Conservation (phyloP, 73 alveolate species). For the Chromera velia region DNA sequence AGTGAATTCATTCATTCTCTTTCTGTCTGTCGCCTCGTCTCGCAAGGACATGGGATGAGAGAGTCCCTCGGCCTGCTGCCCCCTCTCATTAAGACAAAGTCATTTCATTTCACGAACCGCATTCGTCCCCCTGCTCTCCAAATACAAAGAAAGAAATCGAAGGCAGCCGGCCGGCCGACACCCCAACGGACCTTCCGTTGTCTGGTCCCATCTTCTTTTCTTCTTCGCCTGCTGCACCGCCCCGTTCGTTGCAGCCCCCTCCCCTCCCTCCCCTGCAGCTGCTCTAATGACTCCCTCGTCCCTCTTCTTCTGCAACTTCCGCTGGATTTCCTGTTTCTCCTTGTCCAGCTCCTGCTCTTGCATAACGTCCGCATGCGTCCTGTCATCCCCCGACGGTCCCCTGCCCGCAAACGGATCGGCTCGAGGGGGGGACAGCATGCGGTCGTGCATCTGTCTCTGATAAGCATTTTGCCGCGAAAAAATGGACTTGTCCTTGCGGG, state of each 20-base stretch:
- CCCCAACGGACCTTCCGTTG: neutral
- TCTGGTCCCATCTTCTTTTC: neutral
- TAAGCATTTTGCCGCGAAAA: neutral
- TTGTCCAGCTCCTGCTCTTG: constrained; percentile 41
- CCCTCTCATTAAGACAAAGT: too few species aligned
- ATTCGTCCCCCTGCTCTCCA: too few species aligned
- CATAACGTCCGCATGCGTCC: constrained; percentile 26
- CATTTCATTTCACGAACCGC: too few species aligned
- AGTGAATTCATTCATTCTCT: too few species aligned
- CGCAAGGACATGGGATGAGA: too few species aligned
- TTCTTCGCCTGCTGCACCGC: neutral
- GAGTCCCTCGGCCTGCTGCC: too few species aligned
- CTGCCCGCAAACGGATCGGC: constrained; percentile 40
- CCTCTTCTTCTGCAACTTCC: constrained; percentile 21
- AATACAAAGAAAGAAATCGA: too few species aligned
- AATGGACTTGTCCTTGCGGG: neutral
- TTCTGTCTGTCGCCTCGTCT: too few species aligned
- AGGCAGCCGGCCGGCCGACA: too few species aligned
- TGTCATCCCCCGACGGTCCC: constrained; percentile 28
- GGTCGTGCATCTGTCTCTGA: constrained; percentile 24
- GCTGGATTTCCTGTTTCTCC: constrained; percentile 27
- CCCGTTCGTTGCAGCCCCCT: neutral
- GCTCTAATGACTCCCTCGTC: neutral
- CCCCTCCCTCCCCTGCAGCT: neutral
- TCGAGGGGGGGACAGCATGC: constrained; percentile 36